Evolutionary conservation across 805 yeast genomes (phyloP).

Genomic region (Saccharomycopsis sp.): DNA sequence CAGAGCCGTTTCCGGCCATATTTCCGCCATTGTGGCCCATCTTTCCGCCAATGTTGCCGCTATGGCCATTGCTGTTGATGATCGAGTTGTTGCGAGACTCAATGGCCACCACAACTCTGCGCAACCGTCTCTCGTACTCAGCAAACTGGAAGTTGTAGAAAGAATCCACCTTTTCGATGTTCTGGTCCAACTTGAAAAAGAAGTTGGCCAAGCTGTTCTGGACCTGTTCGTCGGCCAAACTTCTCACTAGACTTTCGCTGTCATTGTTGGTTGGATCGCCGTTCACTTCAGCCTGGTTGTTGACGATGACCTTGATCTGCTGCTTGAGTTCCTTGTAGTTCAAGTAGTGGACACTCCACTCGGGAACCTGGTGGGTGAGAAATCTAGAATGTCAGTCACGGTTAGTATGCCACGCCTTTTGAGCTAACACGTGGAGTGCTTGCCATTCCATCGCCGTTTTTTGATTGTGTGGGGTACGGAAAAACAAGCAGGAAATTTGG

Average conservation of each 20-base stretch:
- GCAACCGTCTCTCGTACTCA: constrained; percentile 69
- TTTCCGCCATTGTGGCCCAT: constrained; percentile 37
- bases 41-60: constrained; percentile 27
- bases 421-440: too few species aligned
- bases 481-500: constrained; percentile 15
- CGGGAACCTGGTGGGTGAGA: constrained; percentile 84
- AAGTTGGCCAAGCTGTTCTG: constrained; percentile 52
- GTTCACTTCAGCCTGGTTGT: constrained; percentile 33
- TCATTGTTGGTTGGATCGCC: constrained; percentile 1
- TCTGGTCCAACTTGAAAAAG: constrained; percentile 71
- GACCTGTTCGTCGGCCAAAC: constrained; percentile 37
- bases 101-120: constrained; percentile 36
- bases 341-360: constrained; percentile 79
- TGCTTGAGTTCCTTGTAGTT: constrained; percentile 82
- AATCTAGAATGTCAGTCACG: constrained; percentile 29
- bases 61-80: neutral
- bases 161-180: constrained; percentile 72
- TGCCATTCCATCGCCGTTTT: too few species aligned
- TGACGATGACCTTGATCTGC: constrained; percentile 59
- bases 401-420: too few species aligned
- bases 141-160: constrained; percentile 67
- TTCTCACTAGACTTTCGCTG: constrained; percentile 18
- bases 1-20: constrained; percentile 24
- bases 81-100: constrained; percentile 14
- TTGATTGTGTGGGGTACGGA: neutral